Evolutionary conservation across 805 yeast species (phyloP).

Genomic region (Kuraishia floccosa): DNA sequence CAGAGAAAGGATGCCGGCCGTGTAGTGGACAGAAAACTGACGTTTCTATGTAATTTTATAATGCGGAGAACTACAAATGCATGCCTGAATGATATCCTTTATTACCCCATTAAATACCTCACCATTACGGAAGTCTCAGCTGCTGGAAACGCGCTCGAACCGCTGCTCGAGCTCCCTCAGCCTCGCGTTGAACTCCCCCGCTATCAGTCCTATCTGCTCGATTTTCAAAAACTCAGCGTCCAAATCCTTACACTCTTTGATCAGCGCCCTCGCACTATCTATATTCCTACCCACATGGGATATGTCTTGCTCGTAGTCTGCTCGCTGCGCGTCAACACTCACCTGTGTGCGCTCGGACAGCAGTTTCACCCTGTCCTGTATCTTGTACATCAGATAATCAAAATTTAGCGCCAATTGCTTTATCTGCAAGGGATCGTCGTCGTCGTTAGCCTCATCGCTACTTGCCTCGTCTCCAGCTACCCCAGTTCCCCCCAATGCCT

Average conservation of each 20-base stretch:
- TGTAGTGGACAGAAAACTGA: background rate
- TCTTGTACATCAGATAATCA: conserved; percentile 55
- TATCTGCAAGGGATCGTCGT: conserved; percentile 53
- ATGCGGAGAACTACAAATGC: too few species aligned
- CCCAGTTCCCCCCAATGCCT: too few species aligned
- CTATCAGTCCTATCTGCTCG: conserved; percentile 17
- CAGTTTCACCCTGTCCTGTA: conserved; percentile 40
- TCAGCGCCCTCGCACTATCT: conserved; percentile 7
- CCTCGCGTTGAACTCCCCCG: conserved; percentile 15
- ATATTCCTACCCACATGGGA: conserved; percentile 10
- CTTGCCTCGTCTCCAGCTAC: too few species aligned
- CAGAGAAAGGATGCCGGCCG: conserved; percentile 10
- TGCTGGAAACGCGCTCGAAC: too few species aligned
- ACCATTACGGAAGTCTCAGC: too few species aligned
- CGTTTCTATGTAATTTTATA: background rate
- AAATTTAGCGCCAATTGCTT: conserved; percentile 47
- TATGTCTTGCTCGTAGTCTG: conserved; percentile 12
- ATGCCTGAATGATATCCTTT: too few species aligned
- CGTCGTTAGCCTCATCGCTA: too few species aligned
- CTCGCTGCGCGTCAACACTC: conserved; percentile 13
- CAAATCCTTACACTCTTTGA: conserved; percentile 13
- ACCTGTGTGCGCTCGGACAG: conserved; percentile 16
- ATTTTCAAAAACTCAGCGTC: conserved; percentile 19
- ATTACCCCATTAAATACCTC: too few species aligned
- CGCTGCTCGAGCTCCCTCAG: conserved; percentile 10